Base-by-base conservation (phyloP, 331 rosid genomes). In the Stylosanthes scabra region DNA sequence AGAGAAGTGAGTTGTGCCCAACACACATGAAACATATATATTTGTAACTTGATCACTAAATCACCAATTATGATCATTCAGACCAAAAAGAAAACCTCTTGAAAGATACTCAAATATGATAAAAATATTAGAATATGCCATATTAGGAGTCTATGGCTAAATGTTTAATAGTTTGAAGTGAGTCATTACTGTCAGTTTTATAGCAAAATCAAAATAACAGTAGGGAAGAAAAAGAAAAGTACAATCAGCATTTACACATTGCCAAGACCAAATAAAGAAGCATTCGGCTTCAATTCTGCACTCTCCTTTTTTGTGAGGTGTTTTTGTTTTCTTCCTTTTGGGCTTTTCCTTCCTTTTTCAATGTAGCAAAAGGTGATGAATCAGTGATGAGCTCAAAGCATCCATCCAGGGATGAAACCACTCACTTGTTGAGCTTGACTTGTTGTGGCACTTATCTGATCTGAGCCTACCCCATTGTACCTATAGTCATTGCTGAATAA, bases 401-500 rank as follows among this genome's bases (percentile, higher is more conserved):
- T 91, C 98, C 98, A 94, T 42, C 95, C 96, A 66, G 97, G 97
- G 62, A 94, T 79, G 66, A 91, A 94, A 9, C 93, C 90, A 83
- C 57, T 89, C 76, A 84, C 93, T 88, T 91, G 97, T 71, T 89
- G 97, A 51, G 72, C 77, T 76, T 87, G 88, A 68, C 72, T 76
- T 74, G 76, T 76, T 76, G 97, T 82, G 40, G 84, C 82, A 78
- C 78, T 66, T 68, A 94, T 88, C 69, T 93, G 90, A 79, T 89
- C 96, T 52, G 94, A 73, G 7, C 75, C 89, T 16, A 75, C 85
- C 16, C 14, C 44, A 63, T 74, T 68, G 77, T 89, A 91, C 89
- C 98, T 71, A 70, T 57, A 74, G 4, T 76, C 76, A 58, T 74
- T 62, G 50, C 81, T 66, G 28, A 71, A 71, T 31, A 5, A 47